These are phyloP conservation scores for Thelephora terrestris DNA, from an alignment of 1,284 basidiomycete genomes.

Conservation along the genomic window DNA sequence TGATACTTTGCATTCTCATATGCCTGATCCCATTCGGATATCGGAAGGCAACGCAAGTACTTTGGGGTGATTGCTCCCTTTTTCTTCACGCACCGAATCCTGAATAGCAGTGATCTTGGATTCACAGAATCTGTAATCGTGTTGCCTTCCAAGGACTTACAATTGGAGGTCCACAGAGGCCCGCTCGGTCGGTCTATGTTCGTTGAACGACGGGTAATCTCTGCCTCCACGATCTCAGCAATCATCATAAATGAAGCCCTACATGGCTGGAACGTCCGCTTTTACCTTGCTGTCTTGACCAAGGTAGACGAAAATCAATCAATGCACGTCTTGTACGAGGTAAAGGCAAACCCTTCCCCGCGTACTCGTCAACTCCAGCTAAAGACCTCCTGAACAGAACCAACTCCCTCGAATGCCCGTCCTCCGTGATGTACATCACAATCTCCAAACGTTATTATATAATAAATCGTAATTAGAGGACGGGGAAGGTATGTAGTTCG, in stretches of 20 bases:
- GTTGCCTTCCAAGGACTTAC: conserved; percentile 56
- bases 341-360: background rate
- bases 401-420: conserved; percentile 53
- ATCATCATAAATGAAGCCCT: conserved; percentile 67
- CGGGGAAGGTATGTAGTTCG: background rate
- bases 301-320: conserved; percentile 26
- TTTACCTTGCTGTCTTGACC: conserved; percentile 44
- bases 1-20: background rate
- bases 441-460: conserved; percentile 32
- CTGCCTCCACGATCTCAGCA: conserved; percentile 41
- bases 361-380: conserved; percentile 2
- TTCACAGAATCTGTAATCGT: conserved; percentile 58
- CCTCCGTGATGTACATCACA: conserved; percentile 46
- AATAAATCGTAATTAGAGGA: conserved; percentile 2
- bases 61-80: conserved; percentile 34
- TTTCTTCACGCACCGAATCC: background rate
- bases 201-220: conserved; percentile 48
- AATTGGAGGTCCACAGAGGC: conserved; percentile 59
- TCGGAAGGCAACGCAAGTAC: conserved; percentile 33
- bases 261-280: conserved; percentile 57
- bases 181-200: conserved; percentile 34
- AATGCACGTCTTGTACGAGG: conserved; percentile 43
- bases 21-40: conserved; percentile 15
- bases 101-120: background rate
- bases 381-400: conserved; percentile 31